These are phyloP conservation scores for Globisporangium perplexum DNA, from an alignment of 352 stramenopile species.

Conservation along the genomic window DNA sequence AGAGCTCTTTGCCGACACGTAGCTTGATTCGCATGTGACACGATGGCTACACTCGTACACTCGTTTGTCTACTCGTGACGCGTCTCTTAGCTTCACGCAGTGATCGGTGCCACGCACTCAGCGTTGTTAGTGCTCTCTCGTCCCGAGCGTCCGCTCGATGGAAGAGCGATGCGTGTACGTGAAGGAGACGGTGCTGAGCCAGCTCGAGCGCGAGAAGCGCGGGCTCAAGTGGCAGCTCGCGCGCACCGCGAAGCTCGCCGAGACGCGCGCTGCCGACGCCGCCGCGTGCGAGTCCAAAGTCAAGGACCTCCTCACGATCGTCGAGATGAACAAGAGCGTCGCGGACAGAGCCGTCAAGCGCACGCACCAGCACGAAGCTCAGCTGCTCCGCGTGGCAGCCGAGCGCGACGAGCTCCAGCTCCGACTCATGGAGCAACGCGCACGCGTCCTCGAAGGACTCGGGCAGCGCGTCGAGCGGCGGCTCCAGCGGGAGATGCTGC, in stretches of 20 bases:
- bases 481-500: constrained; percentile 20
- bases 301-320: constrained; percentile 60
- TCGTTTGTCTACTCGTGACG: too few species aligned
- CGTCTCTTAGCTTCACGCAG: too few species aligned
- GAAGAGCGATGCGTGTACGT: constrained; percentile 37
- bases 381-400: constrained; percentile 19
- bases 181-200: constrained; percentile 34
- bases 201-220: constrained; percentile 50
- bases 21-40: not conserved
- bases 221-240: constrained; percentile 50
- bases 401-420: constrained; percentile 23
- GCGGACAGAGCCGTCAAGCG: constrained; percentile 37
- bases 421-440: constrained; percentile 16
- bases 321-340: constrained; percentile 58
- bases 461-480: constrained; percentile 12
- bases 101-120: too few species aligned
- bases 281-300: constrained; percentile 37
- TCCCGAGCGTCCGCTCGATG: constrained; percentile 12
- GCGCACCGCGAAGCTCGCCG: constrained; percentile 27
- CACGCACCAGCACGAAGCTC: constrained; percentile 24
- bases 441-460: constrained; percentile 19
- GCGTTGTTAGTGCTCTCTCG: too few species aligned
- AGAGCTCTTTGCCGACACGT: not conserved
- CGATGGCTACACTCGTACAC: constrained; percentile 4
- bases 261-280: constrained; percentile 25